Conservation (phyloP, 1,284 basidiomycete species). For the Apiotrichum gracile region DNA sequence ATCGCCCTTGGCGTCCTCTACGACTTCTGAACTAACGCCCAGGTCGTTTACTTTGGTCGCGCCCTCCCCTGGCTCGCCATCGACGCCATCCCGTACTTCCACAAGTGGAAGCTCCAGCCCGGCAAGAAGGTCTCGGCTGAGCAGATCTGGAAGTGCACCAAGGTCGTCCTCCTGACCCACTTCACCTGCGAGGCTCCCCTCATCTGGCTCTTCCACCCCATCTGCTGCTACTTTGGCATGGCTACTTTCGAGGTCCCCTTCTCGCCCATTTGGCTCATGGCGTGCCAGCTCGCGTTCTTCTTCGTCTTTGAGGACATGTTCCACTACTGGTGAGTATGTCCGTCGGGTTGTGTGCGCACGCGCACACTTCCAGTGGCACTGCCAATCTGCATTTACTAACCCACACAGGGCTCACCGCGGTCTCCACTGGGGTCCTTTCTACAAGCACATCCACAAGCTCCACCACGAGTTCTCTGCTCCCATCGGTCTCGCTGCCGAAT, state of each 20-base stretch:
- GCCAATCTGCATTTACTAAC: background rate
- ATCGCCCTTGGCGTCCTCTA: background rate
- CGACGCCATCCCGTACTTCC: conserved; percentile 89
- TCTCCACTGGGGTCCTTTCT: conserved; percentile 82
- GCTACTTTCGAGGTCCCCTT: conserved; percentile 83
- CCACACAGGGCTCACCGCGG: conserved; percentile 64
- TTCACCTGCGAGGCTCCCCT: conserved; percentile 93
- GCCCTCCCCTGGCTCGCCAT: conserved; percentile 94
- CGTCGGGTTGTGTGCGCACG: too few species aligned
- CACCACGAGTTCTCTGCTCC: conserved; percentile 98
- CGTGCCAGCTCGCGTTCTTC: conserved; percentile 79
- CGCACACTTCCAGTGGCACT: background rate
- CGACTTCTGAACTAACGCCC: background rate
- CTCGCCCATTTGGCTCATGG: conserved; percentile 63
- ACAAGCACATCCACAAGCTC: conserved; percentile 97
- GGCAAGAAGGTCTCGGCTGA: conserved; percentile 68
- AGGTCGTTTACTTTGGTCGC: conserved; percentile 96
- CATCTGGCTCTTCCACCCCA: conserved; percentile 96
- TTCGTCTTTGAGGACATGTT: conserved; percentile 96
- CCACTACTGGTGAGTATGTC: conserved; percentile 54
- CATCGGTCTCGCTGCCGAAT: conserved; percentile 95
- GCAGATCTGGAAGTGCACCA: conserved; percentile 96
- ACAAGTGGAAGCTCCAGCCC: conserved; percentile 89
- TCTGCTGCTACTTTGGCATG: conserved; percentile 86
- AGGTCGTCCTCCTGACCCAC: conserved; percentile 88